phyloP scores from a whole-genome alignment of 306 rosid genomes.

The Prunus mira region DNA sequence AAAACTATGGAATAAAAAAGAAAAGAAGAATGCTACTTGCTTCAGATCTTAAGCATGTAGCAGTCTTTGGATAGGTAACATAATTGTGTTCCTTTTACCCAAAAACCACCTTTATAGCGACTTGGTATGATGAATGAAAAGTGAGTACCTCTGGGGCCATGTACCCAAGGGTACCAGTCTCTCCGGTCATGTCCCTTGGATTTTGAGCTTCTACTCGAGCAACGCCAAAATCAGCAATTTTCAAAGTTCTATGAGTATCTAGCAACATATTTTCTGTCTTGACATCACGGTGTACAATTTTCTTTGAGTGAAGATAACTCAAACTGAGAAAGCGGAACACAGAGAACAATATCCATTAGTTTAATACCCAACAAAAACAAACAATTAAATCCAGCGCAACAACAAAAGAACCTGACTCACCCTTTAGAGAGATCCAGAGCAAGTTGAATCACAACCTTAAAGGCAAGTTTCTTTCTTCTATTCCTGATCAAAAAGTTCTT shows the following conservation, averaged over 20 bases:
- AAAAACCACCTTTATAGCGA: background rate
- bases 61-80: background rate
- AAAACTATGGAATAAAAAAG: too few relatives aligned
- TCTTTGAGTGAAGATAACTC: slow-evolving; percentile 71
- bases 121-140: background rate
- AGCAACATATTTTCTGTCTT: slow-evolving; percentile 81
- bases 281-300: slow-evolving; percentile 81
- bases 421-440: slow-evolving; percentile 89
- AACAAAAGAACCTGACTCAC: slow-evolving; percentile 32
- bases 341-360: slow-evolving; percentile 2
- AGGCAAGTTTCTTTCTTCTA: slow-evolving; percentile 65
- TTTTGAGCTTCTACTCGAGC: slow-evolving; percentile 90
- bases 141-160: slow-evolving; percentile 89
- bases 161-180: slow-evolving; percentile 91
- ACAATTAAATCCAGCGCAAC: background rate
- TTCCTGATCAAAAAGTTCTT: slow-evolving; percentile 65
- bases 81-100: background rate
- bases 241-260: slow-evolving; percentile 45
- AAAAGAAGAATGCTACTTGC: background rate
- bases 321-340: slow-evolving; percentile 45
- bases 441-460: slow-evolving; percentile 70
- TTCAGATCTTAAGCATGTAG: background rate
- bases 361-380: background rate
- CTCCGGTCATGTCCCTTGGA: slow-evolving; percentile 88
- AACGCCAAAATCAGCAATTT: slow-evolving; percentile 93